Base-by-base conservation (phyloP, 2,329 filamentous ascomycete genomes). In the Cercospora berteroae region DNA sequence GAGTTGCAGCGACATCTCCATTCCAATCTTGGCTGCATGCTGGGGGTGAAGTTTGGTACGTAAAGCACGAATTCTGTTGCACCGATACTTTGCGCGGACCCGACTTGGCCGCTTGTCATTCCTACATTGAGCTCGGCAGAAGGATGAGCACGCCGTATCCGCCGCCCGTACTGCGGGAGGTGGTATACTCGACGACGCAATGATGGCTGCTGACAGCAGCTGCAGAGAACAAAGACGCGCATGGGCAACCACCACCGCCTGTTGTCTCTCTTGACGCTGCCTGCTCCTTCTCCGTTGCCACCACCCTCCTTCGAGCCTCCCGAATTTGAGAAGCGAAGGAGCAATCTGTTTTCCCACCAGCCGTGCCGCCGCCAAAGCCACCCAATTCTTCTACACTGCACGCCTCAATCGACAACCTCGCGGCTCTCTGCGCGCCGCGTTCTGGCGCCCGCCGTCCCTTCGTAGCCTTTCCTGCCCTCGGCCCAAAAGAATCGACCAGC, bases 21-120 rank as follows among this genome's bases (percentile, higher is more conserved):
- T 29, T 29, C 29, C 52, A 16, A 18, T 62, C 60, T 52, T 55
- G 60, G 60, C 23, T 36, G 44, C 44, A 63, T 25, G 27, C 44
- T 27, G 52, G 18, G 60, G 25, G 20, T 18, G 18, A 48, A 33
- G 42, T 63, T 29, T 20, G 44, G 42, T 63, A 50, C 42, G 60
- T 39, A 39, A 27, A 42, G 33, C 61, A 36, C 48, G 20, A 33
- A 13, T 63, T 57, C 31, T 42, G 27, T 44, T 56, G 61, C 23
- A 42, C 29, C 39, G 36, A 60, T 33, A 29, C 33, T 60, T 60
- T 48, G 31, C 31, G 25, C 58, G 10, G 31, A 5, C 61, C 44
- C 31, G 50, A 23, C 44, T 63, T 63, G 48, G 61, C 61, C 48
- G 50, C 61, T 63, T 55, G 60, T 63, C 60, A 63, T 63, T 36